Evolutionary conservation across 139 green algal species (phyloP).

Genomic region (Dunaliella primolecta): DNA sequence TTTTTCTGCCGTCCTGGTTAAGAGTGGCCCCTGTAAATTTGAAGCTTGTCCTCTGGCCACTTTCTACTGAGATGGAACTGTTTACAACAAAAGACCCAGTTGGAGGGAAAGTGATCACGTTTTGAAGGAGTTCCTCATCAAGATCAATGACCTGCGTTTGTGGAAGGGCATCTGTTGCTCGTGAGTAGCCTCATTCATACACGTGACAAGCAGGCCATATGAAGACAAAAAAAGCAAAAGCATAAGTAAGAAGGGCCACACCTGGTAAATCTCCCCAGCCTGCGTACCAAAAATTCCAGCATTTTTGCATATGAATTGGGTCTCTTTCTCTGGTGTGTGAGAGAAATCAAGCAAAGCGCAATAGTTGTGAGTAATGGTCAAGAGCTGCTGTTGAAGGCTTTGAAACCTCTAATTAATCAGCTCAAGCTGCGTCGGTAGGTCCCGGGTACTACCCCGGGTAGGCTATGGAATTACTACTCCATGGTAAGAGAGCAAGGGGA

Average conservation of each 20-base stretch:
- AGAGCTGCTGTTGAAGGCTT: too few relatives aligned
- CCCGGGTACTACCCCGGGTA: too few relatives aligned
- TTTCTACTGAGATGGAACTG: slow-evolving; percentile 26
- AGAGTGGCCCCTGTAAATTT: slow-evolving; percentile 65
- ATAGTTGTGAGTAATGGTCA: too few relatives aligned
- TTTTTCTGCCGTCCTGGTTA: slow-evolving; percentile 39
- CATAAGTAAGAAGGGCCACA: slow-evolving; percentile 11
- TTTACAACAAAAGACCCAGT: slow-evolving; percentile 79
- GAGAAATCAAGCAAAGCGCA: too few relatives aligned
- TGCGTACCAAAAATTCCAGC: slow-evolving; percentile 69
- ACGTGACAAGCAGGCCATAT: too few relatives aligned
- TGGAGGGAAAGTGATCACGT: slow-evolving; percentile 88
- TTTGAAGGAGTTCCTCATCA: slow-evolving; percentile 57
- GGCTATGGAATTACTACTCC: too few relatives aligned
- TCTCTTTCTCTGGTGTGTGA: slow-evolving; percentile 70
- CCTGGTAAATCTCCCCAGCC: slow-evolving; percentile 79
- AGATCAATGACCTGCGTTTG: slow-evolving; percentile 78
- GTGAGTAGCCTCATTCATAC: too few relatives aligned
- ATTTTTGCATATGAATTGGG: slow-evolving; percentile 83
- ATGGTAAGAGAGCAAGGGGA: too few relatives aligned
- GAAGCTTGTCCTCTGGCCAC: slow-evolving; percentile 57
- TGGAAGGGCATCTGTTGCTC: too few relatives aligned
- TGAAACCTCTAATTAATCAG: too few relatives aligned
- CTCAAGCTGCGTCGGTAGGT: too few relatives aligned
- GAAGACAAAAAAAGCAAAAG: too few relatives aligned